These are phyloP conservation scores for Trametes meyenii DNA, from an alignment of 768 basidiomycete species.

Conservation along the genomic window DNA sequence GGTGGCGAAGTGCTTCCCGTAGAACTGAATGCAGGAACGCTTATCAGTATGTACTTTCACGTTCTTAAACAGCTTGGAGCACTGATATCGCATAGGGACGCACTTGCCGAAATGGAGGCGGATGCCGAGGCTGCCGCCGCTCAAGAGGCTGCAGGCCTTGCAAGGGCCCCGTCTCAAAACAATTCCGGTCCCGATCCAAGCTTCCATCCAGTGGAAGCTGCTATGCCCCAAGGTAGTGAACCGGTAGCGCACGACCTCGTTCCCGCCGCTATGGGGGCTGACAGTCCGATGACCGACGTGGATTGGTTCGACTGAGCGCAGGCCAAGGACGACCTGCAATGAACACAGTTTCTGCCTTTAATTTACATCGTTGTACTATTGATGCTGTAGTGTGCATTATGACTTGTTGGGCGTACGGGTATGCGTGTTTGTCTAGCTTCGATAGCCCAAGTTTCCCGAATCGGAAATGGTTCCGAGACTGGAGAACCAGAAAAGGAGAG, in stretches of 20 bases:
- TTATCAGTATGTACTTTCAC: conserved; percentile 51
- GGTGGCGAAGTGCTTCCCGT: conserved; percentile 57
- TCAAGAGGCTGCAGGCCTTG: background rate
- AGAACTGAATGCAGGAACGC: conserved; percentile 63
- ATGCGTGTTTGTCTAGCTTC: too few species aligned
- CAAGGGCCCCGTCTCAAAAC: background rate
- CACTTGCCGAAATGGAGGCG: conserved; percentile 19
- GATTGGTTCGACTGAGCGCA: background rate
- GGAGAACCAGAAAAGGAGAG: too few species aligned
- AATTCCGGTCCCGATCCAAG: background rate
- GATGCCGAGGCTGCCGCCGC: background rate
- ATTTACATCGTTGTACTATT: too few species aligned
- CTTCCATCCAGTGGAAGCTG: background rate
- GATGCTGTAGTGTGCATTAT: too few species aligned
- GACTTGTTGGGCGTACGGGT: too few species aligned
- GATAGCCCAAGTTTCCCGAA: too few species aligned
- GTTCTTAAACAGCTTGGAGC: background rate
- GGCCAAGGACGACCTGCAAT: too few species aligned
- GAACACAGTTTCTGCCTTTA: too few species aligned
- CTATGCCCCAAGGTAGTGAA: background rate
- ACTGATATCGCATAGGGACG: conserved; percentile 2
- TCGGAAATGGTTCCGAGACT: too few species aligned
- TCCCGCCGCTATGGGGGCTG: conserved; percentile 14
- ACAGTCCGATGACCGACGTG: conserved; percentile 23
- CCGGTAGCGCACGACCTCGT: background rate